Evolutionary conservation across 257 asterid genomes (phyloP), one percentile per base, ranked within the genome.

Genomic region (Nyctanthes arbortristis): DNA sequence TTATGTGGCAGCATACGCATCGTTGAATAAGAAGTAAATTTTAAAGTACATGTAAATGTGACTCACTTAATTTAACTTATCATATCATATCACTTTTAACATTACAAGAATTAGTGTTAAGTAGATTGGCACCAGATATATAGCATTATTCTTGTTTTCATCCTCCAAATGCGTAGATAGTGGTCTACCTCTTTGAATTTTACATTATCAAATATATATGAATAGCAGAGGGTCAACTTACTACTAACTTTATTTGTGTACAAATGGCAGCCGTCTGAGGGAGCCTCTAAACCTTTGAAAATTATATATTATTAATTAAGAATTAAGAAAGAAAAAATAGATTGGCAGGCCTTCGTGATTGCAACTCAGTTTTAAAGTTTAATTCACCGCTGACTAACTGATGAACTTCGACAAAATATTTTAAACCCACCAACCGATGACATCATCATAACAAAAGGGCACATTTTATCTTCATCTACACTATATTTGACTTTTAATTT

Each of bases 321-420:
- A 30, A 22, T n/a, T n/a, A 2, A 47, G 5, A 36, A 64, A 36
- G 22, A 16, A 16, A 3, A 62, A 40, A 8, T 61, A 34, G 30
- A 13, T 36, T 13, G 76, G 89, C 89, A 72, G 89, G 89, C 86
- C 75, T 73, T 76, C 79, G 78, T 84, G 84, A 67, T 65, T 63
- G 75, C 84, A 69, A 76, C 85, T 78, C 63, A 65, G 73, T 27
- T 77, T 39, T 47, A 52, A 61, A 61, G 68, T 31, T 75, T 49
- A 35, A 52, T 11, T 34, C 35, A 59, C 67, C 55, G 77, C 72
- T 85, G 87, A 83, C 89, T 72, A 61, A 68, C 5, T 60, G 69
- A 33, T 7, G 66, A 70, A 57, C 22, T 49, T 18, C 43, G 62
- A 58, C 32, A 69, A 65, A 34, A 22, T 63, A 27, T 11, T 49